phyloP scores from a whole-genome alignment of 345 rosid genomes.

The Citrus glauca region DNA sequence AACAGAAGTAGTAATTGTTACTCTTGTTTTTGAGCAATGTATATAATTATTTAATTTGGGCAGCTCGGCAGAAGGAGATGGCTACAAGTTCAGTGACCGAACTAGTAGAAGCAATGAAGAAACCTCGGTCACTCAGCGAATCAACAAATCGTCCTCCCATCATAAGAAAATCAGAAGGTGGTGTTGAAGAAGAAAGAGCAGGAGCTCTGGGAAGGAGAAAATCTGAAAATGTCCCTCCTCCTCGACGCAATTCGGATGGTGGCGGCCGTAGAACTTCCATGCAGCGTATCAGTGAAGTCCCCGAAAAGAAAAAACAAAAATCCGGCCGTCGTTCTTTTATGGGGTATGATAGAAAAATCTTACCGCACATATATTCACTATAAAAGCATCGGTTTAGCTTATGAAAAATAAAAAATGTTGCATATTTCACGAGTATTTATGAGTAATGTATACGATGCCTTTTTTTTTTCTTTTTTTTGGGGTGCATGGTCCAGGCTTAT shows the following conservation, averaged over 20 bases:
- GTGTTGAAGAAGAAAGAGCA: conserved; percentile 30
- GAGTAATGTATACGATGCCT: neutral
- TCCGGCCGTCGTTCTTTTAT: conserved; percentile 75
- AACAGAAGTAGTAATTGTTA: neutral
- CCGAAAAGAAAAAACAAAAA: conserved; percentile 63
- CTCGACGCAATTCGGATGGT: conserved; percentile 46
- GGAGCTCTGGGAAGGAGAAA: conserved; percentile 44
- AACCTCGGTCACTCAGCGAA: conserved; percentile 82
- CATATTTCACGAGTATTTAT: neutral
- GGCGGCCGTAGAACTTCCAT: conserved; percentile 47
- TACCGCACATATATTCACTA: neutral
- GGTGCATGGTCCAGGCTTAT: conserved; percentile 34
- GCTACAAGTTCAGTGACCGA: conserved; percentile 76
- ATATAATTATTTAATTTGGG: neutral
- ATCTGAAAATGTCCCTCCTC: conserved; percentile 49
- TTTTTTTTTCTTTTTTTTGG: neutral
- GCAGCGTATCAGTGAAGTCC: conserved; percentile 71
- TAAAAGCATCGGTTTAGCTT: neutral
- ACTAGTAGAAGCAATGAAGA: conserved; percentile 81
- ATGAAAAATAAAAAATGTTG: neutral
- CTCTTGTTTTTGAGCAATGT: neutral
- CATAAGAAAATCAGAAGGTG: conserved; percentile 52
- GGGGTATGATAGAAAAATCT: conserved; percentile 37
- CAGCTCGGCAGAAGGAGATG: conserved; percentile 82
- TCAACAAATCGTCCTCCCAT: conserved; percentile 46